A percentile compares a stretch with the other conserved stretches of the same genome.
phyloP scores from a whole-genome alignment of 352 stramenopile genomes.

The Phytopythium aichiense region DNA sequence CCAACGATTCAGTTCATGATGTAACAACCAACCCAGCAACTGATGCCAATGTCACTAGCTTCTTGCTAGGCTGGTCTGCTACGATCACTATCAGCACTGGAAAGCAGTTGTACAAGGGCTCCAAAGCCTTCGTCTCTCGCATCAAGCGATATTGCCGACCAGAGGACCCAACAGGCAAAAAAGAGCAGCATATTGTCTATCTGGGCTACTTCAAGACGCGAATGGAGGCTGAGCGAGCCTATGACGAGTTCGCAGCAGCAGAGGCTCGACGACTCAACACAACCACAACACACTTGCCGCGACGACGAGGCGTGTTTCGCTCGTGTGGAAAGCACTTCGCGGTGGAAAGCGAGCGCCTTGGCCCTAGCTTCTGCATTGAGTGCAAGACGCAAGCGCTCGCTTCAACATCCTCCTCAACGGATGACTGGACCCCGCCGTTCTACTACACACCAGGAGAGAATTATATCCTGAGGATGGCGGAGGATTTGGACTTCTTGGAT shows the following conservation, averaged over 20 bases:
- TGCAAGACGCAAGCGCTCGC: slow-evolving; percentile 59
- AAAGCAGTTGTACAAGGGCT: slow-evolving; percentile 61
- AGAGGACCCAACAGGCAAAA: slow-evolving; percentile 45
- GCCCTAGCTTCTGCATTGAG: slow-evolving; percentile 73
- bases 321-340: slow-evolving; percentile 81
- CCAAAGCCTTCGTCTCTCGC: slow-evolving; percentile 63
- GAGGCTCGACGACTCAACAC: slow-evolving; percentile 70
- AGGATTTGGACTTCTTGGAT: slow-evolving; percentile 72
- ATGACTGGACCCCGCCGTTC: slow-evolving; percentile 66
- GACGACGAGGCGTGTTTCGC: slow-evolving; percentile 56
- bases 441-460: slow-evolving; percentile 56
- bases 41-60: slow-evolving; percentile 5
- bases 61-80: slow-evolving; percentile 52
- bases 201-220: slow-evolving; percentile 64
- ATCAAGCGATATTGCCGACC: slow-evolving; percentile 68
- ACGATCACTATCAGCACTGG: slow-evolving; percentile 69
- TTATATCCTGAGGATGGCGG: slow-evolving; percentile 74
- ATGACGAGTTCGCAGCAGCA: slow-evolving; percentile 54
- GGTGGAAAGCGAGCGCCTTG: slow-evolving; percentile 67
- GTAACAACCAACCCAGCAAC: not conserved
- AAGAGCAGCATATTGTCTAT: slow-evolving; percentile 63
- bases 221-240: slow-evolving; percentile 63
- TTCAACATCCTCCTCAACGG: slow-evolving; percentile 16
- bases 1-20: not conserved
- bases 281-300: slow-evolving; percentile 45